Conservation (phyloP, 331 rosid genomes). For the Quercus phellos region DNA sequence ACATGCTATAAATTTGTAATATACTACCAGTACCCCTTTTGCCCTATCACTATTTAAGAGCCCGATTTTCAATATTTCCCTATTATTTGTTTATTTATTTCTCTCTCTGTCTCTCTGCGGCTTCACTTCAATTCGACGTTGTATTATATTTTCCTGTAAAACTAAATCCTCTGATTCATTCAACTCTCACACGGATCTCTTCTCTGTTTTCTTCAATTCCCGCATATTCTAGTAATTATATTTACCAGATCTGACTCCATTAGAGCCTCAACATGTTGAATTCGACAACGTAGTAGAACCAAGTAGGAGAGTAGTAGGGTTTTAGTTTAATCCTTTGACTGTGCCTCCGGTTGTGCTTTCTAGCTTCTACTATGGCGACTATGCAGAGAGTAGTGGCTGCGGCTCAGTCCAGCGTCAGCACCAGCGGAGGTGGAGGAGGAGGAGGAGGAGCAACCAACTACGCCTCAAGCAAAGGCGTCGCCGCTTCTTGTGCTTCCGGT, state of each 20-base stretch:
- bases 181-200: not conserved
- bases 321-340: not conserved
- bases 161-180: not conserved
- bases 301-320: not conserved
- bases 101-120: not conserved
- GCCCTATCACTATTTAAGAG: no score
- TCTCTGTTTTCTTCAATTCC: not conserved
- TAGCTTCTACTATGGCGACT: conserved; percentile 37
- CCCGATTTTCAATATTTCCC: no score
- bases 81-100: no score
- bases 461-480: conserved; percentile 24
- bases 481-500: not conserved
- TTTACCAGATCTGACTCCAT: conserved; percentile 9
- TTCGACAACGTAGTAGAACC: not conserved
- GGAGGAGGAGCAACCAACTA: conserved; percentile 10
- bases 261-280: conserved; percentile 1
- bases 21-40: no score
- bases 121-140: not conserved
- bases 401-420: conserved; percentile 35
- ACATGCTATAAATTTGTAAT: no score
- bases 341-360: not conserved
- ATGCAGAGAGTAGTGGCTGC: conserved; percentile 31
- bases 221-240: not conserved
- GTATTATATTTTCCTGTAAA: not conserved
- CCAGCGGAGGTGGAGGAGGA: not conserved